phyloP scores from a whole-genome alignment of 2,329 filamentous ascomycete species.

The Diaporthe aspalathi region DNA sequence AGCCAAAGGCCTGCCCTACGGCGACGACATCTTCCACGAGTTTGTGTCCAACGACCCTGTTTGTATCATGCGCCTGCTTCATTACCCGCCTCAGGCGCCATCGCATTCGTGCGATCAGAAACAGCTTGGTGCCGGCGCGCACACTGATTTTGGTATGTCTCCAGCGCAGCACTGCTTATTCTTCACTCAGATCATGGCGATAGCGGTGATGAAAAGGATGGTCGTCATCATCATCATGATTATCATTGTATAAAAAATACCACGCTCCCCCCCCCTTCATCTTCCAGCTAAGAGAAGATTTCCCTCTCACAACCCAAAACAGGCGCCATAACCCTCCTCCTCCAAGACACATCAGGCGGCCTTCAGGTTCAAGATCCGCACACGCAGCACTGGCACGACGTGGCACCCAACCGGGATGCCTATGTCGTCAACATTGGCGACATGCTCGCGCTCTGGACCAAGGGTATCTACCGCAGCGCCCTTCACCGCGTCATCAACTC shows the following conservation, averaged over 20 bases:
- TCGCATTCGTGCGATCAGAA: slow-evolving; percentile 44
- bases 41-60: slow-evolving; percentile 56
- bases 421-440: slow-evolving; percentile 65
- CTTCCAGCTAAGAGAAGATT: not conserved
- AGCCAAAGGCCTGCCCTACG: slow-evolving; percentile 54
- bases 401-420: slow-evolving; percentile 56
- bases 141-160: slow-evolving; percentile 62
- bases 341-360: slow-evolving; percentile 62
- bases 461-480: slow-evolving; percentile 63
- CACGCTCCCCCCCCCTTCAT: not conserved
- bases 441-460: slow-evolving; percentile 62
- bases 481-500: slow-evolving; percentile 67
- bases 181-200: not conserved
- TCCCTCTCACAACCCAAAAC: not conserved
- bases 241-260: not conserved
- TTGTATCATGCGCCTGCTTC: slow-evolving; percentile 58
- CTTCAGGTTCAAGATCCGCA: slow-evolving; percentile 62
- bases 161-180: not conserved
- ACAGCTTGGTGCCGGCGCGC: slow-evolving; percentile 56
- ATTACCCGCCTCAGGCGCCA: slow-evolving; percentile 57
- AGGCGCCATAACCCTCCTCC: slow-evolving; percentile 63
- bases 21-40: slow-evolving; percentile 55
- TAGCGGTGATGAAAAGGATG: not conserved
- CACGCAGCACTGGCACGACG: slow-evolving; percentile 57
- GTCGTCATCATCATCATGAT: not conserved